phyloP scores from a whole-genome alignment of 345 rosid genomes.

The Aegle marmelos region DNA sequence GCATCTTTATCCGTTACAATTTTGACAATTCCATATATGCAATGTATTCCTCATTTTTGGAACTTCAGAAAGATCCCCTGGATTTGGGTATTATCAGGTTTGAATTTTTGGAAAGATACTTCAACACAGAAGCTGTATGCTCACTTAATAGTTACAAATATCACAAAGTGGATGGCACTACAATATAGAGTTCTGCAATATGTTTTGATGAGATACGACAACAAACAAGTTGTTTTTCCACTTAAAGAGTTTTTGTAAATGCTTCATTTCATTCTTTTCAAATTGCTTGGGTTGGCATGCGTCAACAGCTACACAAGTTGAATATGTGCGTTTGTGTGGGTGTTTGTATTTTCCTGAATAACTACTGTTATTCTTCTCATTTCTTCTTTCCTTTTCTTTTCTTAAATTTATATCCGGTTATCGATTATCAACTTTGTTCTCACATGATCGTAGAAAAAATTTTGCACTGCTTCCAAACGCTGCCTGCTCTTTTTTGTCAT shows the following conservation, averaged over 20 bases:
- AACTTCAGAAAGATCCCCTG: neutral
- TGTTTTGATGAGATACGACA: neutral
- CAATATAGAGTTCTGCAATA: neutral
- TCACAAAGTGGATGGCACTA: neutral
- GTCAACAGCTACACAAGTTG: neutral
- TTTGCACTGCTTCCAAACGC: neutral
- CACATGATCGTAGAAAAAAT: neutral
- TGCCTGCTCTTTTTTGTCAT: neutral
- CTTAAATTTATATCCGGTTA: too few species aligned
- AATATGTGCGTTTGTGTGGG: too few species aligned
- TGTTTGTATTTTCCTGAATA: neutral
- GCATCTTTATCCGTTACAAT: neutral
- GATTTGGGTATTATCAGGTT: neutral
- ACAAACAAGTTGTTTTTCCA: neutral
- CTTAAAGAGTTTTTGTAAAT: neutral
- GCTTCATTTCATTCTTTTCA: neutral
- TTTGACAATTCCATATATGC: neutral
- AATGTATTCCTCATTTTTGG: neutral
- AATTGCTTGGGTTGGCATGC: neutral
- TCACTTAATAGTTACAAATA: neutral
- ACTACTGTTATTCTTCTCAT: neutral
- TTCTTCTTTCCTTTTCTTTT: neutral
- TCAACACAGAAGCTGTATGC: neutral
- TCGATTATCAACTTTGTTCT: neutral
- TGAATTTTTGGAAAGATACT: neutral